Percentiles rank a stretch among this genome's conserved stretches.
Conservation (phyloP, 768 basidiomycete genomes). For the Hericium alpestre region DNA sequence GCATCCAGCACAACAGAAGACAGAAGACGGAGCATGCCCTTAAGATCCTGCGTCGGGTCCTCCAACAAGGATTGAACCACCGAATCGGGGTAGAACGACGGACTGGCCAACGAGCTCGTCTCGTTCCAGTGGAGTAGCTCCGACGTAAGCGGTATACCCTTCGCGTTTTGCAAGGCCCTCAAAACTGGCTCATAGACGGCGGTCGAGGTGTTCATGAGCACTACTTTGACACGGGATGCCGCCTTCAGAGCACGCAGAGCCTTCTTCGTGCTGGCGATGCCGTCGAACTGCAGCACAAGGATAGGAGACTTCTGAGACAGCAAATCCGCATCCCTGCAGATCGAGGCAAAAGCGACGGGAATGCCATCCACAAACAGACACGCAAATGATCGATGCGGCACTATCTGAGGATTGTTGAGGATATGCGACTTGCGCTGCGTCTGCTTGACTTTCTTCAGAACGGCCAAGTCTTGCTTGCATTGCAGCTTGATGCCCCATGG, state of each 20-base stretch:
- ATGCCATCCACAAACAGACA: slow-evolving; percentile 40
- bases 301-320: slow-evolving; percentile 37
- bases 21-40: slow-evolving; percentile 24
- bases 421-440: slow-evolving; percentile 29
- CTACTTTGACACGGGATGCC: slow-evolving; percentile 28
- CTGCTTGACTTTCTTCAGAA: slow-evolving; percentile 16
- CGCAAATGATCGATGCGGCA: slow-evolving; percentile 44
- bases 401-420: slow-evolving; percentile 29
- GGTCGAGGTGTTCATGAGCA: slow-evolving; percentile 51
- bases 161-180: slow-evolving; percentile 38
- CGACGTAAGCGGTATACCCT: slow-evolving; percentile 31
- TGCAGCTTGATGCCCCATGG: slow-evolving; percentile 26
- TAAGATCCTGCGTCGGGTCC: slow-evolving; percentile 32
- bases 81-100: not conserved
- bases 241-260: slow-evolving; percentile 31
- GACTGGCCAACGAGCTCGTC: slow-evolving; percentile 12
- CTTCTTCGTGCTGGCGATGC: slow-evolving; percentile 26
- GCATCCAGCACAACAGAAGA: slow-evolving; percentile 38
- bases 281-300: slow-evolving; percentile 45
- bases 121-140: slow-evolving; percentile 48
- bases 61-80: slow-evolving; percentile 21
- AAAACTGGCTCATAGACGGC: slow-evolving; percentile 58
- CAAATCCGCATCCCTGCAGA: slow-evolving; percentile 43
- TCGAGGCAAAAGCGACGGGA: slow-evolving; percentile 40
- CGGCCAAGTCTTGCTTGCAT: slow-evolving; percentile 20